phyloP scores from a whole-genome alignment of 1,284 basidiomycete genomes.

The Cutaneotrichosporon cutaneum region DNA sequence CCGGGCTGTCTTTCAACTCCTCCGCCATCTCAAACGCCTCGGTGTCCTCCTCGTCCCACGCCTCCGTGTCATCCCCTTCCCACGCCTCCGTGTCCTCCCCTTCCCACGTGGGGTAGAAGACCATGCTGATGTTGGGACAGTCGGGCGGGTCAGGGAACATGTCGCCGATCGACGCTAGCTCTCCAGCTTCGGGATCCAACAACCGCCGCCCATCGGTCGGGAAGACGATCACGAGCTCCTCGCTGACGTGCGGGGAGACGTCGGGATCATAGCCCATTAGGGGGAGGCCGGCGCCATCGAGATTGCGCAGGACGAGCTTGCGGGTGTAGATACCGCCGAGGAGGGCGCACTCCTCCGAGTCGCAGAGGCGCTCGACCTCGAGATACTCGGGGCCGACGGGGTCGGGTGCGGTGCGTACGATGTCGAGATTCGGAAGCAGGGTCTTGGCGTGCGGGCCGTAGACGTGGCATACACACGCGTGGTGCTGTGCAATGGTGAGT shows the following conservation, averaged over 20 bases:
- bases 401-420: constrained; percentile 8
- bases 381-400: not conserved
- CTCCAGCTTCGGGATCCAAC: too few relatives aligned
- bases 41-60: too few relatives aligned
- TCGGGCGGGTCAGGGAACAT: not conserved
- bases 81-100: not conserved
- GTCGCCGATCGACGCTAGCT: not conserved
- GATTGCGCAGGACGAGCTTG: constrained; percentile 15
- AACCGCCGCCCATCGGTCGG: constrained; percentile 4
- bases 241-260: too few relatives aligned
- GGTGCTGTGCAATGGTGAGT: constrained; percentile 9
- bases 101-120: constrained; percentile 4
- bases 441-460: not conserved
- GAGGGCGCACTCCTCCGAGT: constrained; percentile 3
- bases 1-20: too few relatives aligned
- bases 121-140: not conserved
- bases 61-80: too few relatives aligned
- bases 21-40: too few relatives aligned
- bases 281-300: constrained; percentile 2
- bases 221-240: constrained; percentile 4
- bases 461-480: constrained; percentile 7
- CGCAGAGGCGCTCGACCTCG: constrained; percentile 3
- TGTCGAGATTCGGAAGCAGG: constrained; percentile 3
- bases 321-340: not conserved
- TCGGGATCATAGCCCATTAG: not conserved